Evolutionary conservation across 306 rosid genomes (phyloP).

Genomic region (Trifolium subterraneum): DNA sequence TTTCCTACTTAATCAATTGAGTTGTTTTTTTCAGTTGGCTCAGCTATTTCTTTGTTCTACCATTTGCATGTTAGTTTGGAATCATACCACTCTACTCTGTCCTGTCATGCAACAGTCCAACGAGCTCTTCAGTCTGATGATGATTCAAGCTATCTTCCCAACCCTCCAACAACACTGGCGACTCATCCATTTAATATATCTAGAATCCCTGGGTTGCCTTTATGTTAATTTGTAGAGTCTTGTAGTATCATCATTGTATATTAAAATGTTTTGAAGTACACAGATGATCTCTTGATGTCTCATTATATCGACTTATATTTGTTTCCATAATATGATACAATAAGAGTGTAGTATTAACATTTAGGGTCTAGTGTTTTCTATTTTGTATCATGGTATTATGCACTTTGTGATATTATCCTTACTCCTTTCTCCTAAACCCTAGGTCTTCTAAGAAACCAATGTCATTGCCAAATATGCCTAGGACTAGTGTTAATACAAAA

Average conservation of each 20-base stretch:
- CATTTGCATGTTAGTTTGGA: slow-evolving; percentile 1
- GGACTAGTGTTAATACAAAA: background rate
- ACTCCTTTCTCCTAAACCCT: slow-evolving; percentile 12
- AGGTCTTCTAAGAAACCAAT: too few relatives aligned
- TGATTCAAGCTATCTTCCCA: background rate
- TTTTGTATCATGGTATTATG: background rate
- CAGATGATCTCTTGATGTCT: background rate
- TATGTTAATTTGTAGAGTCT: background rate
- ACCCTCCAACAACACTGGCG: background rate
- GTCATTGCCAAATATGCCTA: background rate
- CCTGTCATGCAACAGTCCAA: background rate
- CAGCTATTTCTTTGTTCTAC: background rate
- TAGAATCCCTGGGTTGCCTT: background rate
- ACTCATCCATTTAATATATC: background rate
- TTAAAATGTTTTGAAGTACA: background rate
- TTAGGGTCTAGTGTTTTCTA: background rate
- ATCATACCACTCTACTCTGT: background rate
- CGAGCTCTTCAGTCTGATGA: background rate
- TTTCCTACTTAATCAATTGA: background rate
- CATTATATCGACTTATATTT: background rate
- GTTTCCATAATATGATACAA: background rate
- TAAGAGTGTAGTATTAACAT: background rate
- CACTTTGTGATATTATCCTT: background rate
- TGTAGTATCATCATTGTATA: background rate
- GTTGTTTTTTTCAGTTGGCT: background rate